A percentile compares a stretch with the other conserved stretches of the same genome.
Evolutionary conservation across 2,329 filamentous ascomycete species (phyloP).

Genomic region (Rhynchosporium secalis): DNA sequence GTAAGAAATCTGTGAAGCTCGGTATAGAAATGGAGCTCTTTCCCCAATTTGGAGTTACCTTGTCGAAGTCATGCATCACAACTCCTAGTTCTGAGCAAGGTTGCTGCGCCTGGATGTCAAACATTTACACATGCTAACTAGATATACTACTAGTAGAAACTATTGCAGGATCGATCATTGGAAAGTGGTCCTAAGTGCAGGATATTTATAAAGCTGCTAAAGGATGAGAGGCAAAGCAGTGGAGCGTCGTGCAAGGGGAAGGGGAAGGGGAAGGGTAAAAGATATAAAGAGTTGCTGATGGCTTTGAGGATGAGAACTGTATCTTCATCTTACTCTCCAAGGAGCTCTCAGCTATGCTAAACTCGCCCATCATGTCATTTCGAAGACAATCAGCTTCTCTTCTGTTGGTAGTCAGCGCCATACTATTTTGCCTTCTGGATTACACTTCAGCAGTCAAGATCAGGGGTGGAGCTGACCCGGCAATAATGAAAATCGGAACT

Average conservation of each 20-base stretch:
- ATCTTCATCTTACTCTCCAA: not conserved
- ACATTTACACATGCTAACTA: not conserved
- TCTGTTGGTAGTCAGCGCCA: not conserved
- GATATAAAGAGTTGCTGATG: not conserved
- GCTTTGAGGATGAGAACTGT: not conserved
- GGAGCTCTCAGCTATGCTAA: not conserved
- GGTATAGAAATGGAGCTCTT: not conserved
- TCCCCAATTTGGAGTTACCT: not conserved
- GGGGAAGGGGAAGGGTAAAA: not conserved
- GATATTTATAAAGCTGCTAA: not conserved
- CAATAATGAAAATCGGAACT: conserved; percentile 9
- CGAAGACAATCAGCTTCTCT: not conserved
- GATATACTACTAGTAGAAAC: not conserved
- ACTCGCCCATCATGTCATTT: not conserved
- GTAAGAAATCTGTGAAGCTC: not conserved
- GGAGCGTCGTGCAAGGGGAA: not conserved
- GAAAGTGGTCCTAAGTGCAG: not conserved
- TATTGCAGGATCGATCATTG: not conserved
- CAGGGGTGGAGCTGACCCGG: conserved; percentile 7
- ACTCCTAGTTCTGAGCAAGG: not conserved
- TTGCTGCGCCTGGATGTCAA: not conserved
- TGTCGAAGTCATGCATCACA: not conserved
- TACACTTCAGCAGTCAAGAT: conserved; percentile 8
- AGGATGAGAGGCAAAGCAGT: not conserved
- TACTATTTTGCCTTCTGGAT: conserved; percentile 4